phyloP scores from a whole-genome alignment of 768 basidiomycete genomes.

The Rhizopogon vulgaris region DNA sequence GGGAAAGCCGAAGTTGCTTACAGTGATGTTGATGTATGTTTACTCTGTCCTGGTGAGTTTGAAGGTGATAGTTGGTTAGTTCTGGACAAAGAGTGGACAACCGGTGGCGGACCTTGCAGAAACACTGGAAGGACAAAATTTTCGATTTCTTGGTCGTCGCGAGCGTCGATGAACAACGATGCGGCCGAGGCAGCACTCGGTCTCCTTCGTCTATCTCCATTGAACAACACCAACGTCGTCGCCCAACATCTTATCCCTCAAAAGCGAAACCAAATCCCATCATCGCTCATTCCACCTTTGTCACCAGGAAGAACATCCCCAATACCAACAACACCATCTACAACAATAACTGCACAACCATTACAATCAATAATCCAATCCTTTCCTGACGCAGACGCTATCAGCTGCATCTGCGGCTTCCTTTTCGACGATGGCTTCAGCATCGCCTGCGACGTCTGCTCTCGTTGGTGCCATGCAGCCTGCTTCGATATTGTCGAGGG shows the following conservation, averaged over 20 bases:
- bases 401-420: conserved; percentile 71
- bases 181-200: conserved; percentile 55
- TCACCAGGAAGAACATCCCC: conserved; percentile 6
- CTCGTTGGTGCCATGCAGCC: conserved; percentile 77
- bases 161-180: conserved; percentile 41
- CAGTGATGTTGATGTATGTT: not conserved
- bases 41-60: conserved; percentile 1
- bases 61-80: not conserved
- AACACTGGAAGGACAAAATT: not conserved
- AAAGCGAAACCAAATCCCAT: conserved; percentile 31
- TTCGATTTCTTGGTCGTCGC: not conserved
- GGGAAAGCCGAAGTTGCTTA: not conserved
- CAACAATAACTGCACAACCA: conserved; percentile 9
- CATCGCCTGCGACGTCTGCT: conserved; percentile 80
- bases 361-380: conserved; percentile 7
- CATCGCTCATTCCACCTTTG: conserved; percentile 7
- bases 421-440: conserved; percentile 77
- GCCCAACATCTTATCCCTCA: conserved; percentile 29
- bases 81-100: not conserved
- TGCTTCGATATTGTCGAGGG: conserved; percentile 63
- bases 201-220: conserved; percentile 43
- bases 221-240: conserved; percentile 24
- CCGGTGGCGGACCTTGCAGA: not conserved
- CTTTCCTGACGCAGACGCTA: conserved; percentile 38
- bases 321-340: conserved; percentile 3